Base-by-base conservation (phyloP, 495 filamentous ascomycete species). In the Aspergillus biplanus region DNA sequence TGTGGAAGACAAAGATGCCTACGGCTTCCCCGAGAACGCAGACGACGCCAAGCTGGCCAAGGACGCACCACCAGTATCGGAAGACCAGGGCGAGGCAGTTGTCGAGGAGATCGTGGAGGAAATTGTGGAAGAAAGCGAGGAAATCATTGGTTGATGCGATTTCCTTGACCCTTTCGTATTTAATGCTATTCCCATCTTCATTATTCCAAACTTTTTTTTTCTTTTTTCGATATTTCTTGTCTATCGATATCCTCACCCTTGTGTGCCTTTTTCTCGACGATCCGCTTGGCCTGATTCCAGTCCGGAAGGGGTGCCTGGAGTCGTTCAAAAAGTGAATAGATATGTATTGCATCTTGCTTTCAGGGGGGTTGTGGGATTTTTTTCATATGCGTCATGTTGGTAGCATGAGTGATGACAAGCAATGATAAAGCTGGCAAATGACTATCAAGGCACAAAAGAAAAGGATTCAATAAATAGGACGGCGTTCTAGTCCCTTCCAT, bases 31-130 rank as follows among this genome's bases (percentile, higher is more conserved):
- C 42, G 81, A 83, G 57, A 85, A 89, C 61, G 84, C 82, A 27
- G 82, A 83, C 59, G 86, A 86, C 46, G 67, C 78, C 68, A 84
- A 82, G 65, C 71, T 83, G 52, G 78, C 84, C 71, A 83, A 77
- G 76, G 80, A 80, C 66, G 78, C 78, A 4, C 70, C 66, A 6
- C 49, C 75, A 52, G 75, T 77, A 35, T 78, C 78, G 46, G 82
- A 82, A 39, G 83, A 86, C 62, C 80, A 85, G 59, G 90, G 89
- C 71, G 88, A 89, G 56, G 80, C 86, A 58, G 86, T 91, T 46
- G 90, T 93, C 62, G 91, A 93, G 73, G 92, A 95, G 82, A 89
- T 93, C 64, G 89, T 96, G 69, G 94, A 96, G 76, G 93, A 97
- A 80, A 92, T 97, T 68, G 82, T 98, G 57, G 93, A 96, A 77